Percentiles rank a stretch among this genome's conserved stretches.
Conservation (phyloP, 805 yeast genomes). For the Myxozyma neotropica region DNA sequence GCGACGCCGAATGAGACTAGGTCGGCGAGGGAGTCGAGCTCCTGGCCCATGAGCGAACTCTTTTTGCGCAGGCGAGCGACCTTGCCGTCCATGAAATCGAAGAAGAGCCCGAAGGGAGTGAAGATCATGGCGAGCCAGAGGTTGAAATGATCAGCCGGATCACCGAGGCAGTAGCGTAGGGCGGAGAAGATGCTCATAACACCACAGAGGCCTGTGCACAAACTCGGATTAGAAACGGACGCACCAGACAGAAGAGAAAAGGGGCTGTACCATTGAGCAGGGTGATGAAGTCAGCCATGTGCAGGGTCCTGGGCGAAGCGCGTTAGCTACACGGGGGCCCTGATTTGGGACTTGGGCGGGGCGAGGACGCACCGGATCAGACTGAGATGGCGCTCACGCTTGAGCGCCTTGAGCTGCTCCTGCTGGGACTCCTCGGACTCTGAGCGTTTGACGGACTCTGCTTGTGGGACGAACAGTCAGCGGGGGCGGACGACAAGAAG, state of each 20-base stretch:
- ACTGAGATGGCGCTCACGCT: constrained; percentile 84
- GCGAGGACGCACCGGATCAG: constrained; percentile 53
- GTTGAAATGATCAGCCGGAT: constrained; percentile 58
- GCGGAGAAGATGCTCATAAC: constrained; percentile 88
- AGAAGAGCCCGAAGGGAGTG: constrained; percentile 87
- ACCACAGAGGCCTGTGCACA: constrained; percentile 67
- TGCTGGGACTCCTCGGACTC: constrained; percentile 46
- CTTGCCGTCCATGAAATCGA: constrained; percentile 95
- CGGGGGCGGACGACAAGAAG: not conserved
- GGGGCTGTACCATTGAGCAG: constrained; percentile 64
- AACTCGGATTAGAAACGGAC: not conserved
- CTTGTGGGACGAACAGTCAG: not conserved
- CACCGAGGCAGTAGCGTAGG: constrained; percentile 70
- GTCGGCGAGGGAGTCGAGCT: constrained; percentile 94
- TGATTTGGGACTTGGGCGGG: not conserved
- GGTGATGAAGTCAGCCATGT: constrained; percentile 95
- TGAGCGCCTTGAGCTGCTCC: constrained; percentile 74
- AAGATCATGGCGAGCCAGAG: constrained; percentile 86
- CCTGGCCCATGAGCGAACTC: constrained; percentile 94
- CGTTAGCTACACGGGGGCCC: not conserved
- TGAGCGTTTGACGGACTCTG: constrained; percentile 9
- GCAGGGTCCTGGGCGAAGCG: constrained; percentile 60
- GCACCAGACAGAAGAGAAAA: not conserved
- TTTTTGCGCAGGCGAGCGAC: constrained; percentile 94
- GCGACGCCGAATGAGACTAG: constrained; percentile 88